Conservation (phyloP, 495 filamentous ascomycete genomes). For the Daldinia loculata region DNA sequence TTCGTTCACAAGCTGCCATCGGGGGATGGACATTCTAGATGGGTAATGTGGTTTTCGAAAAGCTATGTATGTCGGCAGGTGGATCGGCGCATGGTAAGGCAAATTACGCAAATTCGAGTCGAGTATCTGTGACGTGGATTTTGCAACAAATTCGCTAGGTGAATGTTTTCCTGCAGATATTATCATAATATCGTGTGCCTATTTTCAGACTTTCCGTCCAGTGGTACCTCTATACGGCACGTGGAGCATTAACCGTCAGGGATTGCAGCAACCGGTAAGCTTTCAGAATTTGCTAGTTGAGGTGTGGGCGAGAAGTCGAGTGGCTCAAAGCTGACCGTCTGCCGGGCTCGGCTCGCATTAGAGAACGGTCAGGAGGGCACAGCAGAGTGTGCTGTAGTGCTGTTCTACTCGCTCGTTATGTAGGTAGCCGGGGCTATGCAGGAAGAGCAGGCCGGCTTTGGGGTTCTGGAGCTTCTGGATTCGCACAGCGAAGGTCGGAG, state of each 20-base stretch:
- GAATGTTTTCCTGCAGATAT: conserved; percentile 34
- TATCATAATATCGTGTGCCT: conserved; percentile 30
- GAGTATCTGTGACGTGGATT: conserved; percentile 18
- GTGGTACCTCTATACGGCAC: conserved; percentile 37
- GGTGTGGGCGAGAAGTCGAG: conserved; percentile 39
- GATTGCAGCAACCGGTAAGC: conserved; percentile 37
- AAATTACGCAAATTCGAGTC: conserved; percentile 22
- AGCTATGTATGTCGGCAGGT: conserved; percentile 25
- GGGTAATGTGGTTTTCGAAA: conserved; percentile 19
- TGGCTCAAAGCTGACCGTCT: conserved; percentile 32
- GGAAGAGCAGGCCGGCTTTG: conserved; percentile 23
- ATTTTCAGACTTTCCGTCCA: conserved; percentile 21
- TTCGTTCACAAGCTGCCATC: conserved; percentile 42
- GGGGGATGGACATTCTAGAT: conserved; percentile 42
- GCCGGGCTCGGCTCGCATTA: conserved; percentile 42
- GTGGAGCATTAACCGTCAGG: conserved; percentile 38
- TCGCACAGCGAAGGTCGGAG: conserved; percentile 45
- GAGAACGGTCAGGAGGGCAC: conserved; percentile 40
- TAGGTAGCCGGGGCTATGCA: conserved; percentile 32
- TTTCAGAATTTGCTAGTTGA: conserved; percentile 30
- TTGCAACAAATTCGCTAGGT: conserved; percentile 14
- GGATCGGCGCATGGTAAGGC: conserved; percentile 40
- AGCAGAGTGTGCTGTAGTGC: conserved; percentile 24
- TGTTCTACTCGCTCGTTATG: conserved; percentile 33
- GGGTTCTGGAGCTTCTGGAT: conserved; percentile 39